Conservation (phyloP, 805 yeast genomes). For the Yamadazyma kitorensis region DNA sequence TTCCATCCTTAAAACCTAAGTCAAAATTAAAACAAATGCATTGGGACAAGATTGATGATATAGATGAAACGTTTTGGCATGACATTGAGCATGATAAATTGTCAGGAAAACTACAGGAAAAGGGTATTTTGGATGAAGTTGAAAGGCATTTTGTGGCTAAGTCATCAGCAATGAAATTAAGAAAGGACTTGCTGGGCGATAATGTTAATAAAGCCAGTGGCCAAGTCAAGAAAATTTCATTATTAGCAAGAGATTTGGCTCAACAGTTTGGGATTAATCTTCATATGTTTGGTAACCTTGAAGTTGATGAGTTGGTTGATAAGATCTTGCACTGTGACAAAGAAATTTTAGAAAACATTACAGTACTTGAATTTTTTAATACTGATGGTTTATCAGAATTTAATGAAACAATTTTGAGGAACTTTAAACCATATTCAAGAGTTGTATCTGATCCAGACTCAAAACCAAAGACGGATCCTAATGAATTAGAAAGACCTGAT, state of each 20-base stretch:
- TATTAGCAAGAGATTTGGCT: constrained; percentile 78
- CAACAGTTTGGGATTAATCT: constrained; percentile 95
- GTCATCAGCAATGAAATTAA: constrained; percentile 42
- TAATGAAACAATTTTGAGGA: constrained; percentile 65
- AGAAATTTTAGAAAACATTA: constrained; percentile 64
- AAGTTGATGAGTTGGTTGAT: constrained; percentile 65
- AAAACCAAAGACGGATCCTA: constrained; percentile 60
- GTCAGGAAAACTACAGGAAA: constrained; percentile 62
- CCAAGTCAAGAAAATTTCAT: constrained; percentile 51
- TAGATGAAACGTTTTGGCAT: constrained; percentile 86
- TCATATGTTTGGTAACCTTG: constrained; percentile 63
- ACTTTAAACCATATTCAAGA: constrained; percentile 75
- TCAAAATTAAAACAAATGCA: constrained; percentile 88
- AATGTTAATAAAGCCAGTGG: constrained; percentile 4
- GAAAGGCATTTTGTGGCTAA: constrained; percentile 87
- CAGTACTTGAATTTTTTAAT: constrained; percentile 81
- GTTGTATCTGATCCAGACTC: constrained; percentile 54
- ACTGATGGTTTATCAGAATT: constrained; percentile 75
- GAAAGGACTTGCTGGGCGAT: constrained; percentile 24
- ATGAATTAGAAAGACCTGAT: constrained; percentile 83
- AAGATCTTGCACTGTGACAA: constrained; percentile 74
- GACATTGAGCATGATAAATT: constrained; percentile 55
- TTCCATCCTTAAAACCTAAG: constrained; percentile 50
- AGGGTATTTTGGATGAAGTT: constrained; percentile 80
- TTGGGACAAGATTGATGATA: constrained; percentile 90